Percentiles rank a stretch among this genome's conserved stretches.
These are phyloP conservation scores for Serendipita indica DNA, from an alignment of 768 basidiomycete species.

Conservation along the genomic window DNA sequence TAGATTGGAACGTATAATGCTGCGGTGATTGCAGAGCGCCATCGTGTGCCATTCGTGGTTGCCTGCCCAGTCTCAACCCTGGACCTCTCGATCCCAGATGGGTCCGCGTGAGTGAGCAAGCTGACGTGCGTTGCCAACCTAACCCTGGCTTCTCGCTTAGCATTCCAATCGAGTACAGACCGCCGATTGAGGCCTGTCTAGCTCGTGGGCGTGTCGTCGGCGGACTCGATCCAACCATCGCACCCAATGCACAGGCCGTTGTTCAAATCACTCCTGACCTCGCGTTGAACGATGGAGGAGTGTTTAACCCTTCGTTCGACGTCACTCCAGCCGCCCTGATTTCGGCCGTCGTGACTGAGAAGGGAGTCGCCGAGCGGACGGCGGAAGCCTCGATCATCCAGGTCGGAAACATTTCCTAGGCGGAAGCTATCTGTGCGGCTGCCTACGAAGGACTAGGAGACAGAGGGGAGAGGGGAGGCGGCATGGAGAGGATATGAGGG, in stretches of 20 bases:
- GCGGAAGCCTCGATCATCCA: not conserved
- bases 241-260: conserved; percentile 40
- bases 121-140: not conserved
- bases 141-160: conserved; percentile 20
- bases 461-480: not conserved
- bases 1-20: conserved; percentile 92
- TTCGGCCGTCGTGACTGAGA: conserved; percentile 90
- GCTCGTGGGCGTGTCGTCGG: conserved; percentile 48
- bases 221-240: not conserved
- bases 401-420: too few species aligned
- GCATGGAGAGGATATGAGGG: not conserved
- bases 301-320: conserved; percentile 94
- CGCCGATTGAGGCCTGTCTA: conserved; percentile 73
- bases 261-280: conserved; percentile 70
- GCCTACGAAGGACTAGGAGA: not conserved
- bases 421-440: not conserved
- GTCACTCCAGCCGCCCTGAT: conserved; percentile 91
- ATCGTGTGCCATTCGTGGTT: conserved; percentile 82
- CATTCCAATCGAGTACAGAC: conserved; percentile 90
- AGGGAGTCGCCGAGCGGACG: conserved; percentile 43
- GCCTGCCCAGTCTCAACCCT: conserved; percentile 88
- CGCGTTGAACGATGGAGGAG: conserved; percentile 30
- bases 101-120: conserved; percentile 34
- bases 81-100: conserved; percentile 63
- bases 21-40: conserved; percentile 76